phyloP scores from a whole-genome alignment of 805 yeast species.

The Yarrowia sp. region DNA sequence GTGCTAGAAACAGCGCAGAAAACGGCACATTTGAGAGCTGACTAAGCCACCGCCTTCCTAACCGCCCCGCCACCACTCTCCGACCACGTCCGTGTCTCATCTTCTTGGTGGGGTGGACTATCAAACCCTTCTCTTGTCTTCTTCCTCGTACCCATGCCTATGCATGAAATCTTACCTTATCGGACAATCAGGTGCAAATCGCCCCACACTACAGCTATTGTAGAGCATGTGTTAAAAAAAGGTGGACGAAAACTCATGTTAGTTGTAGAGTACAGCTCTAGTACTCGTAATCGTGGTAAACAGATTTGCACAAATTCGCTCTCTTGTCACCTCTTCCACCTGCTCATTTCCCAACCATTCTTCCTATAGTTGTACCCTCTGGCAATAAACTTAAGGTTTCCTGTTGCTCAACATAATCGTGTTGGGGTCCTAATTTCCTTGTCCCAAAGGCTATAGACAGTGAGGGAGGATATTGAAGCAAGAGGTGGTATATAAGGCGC shows the following conservation, averaged over 20 bases:
- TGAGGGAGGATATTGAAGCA: constrained; percentile 6
- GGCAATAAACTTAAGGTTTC: constrained; percentile 2
- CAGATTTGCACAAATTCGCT: too few relatives aligned
- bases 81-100: too few relatives aligned
- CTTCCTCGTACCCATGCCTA: constrained; percentile 6
- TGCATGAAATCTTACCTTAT: constrained; percentile 33
- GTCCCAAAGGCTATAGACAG: constrained; percentile 22
- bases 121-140: not conserved
- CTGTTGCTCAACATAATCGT: constrained; percentile 37
- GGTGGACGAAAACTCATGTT: too few relatives aligned
- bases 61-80: too few relatives aligned
- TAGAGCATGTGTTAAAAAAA: not conserved
- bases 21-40: too few relatives aligned
- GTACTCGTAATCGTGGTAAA: too few relatives aligned
- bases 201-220: constrained; percentile 32
- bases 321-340: too few relatives aligned
- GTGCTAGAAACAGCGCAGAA: too few relatives aligned
- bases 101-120: too few relatives aligned
- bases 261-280: too few relatives aligned
- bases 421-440: constrained; percentile 36
- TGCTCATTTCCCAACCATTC: not conserved
- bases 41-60: too few relatives aligned
- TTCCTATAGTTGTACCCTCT: not conserved
- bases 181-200: constrained; percentile 34
- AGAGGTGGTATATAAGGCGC: constrained; percentile 12